Evolutionary conservation across 495 filamentous ascomycete genomes (phyloP).

Genomic region (Talaromyces wortmannii): DNA sequence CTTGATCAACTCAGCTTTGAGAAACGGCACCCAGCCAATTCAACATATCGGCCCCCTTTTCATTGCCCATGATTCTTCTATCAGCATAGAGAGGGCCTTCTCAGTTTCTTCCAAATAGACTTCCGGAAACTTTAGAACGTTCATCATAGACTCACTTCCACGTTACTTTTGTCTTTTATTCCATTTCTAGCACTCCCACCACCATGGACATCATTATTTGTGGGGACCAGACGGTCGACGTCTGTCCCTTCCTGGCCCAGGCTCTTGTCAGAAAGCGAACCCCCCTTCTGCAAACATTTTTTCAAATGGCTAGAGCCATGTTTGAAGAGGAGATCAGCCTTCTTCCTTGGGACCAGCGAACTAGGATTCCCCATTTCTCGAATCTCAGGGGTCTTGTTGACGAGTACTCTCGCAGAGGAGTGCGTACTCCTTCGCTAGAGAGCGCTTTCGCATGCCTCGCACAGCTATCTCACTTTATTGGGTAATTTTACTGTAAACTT

Average conservation of each 20-base stretch:
- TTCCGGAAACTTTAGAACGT: no score
- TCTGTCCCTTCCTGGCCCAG: slow-evolving; percentile 1
- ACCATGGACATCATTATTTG: slow-evolving; percentile 9
- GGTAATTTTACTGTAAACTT: background rate
- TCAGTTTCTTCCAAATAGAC: background rate
- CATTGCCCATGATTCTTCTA: background rate
- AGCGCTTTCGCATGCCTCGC: slow-evolving; percentile 6
- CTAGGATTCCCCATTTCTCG: slow-evolving; percentile 5
- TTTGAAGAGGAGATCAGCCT: background rate
- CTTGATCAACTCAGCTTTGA: background rate
- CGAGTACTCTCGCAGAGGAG: slow-evolving; percentile 1
- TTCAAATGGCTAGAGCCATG: background rate
- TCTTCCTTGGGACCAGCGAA: background rate
- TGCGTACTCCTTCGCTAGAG: slow-evolving; percentile 2
- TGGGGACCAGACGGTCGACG: slow-evolving; percentile 9
- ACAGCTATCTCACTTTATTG: slow-evolving; percentile 9
- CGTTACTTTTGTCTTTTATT: no score
- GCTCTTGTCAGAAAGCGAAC: slow-evolving; percentile 3
- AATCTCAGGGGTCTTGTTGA: slow-evolving; percentile 6
- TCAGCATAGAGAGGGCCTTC: background rate
- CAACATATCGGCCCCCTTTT: background rate
- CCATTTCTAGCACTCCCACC: background rate
- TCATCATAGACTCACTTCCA: no score
- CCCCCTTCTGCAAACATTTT: slow-evolving; percentile 1
- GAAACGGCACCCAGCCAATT: background rate